phyloP scores from a whole-genome alignment of 352 stramenopile genomes.

The Pythium pectinolyticum region DNA sequence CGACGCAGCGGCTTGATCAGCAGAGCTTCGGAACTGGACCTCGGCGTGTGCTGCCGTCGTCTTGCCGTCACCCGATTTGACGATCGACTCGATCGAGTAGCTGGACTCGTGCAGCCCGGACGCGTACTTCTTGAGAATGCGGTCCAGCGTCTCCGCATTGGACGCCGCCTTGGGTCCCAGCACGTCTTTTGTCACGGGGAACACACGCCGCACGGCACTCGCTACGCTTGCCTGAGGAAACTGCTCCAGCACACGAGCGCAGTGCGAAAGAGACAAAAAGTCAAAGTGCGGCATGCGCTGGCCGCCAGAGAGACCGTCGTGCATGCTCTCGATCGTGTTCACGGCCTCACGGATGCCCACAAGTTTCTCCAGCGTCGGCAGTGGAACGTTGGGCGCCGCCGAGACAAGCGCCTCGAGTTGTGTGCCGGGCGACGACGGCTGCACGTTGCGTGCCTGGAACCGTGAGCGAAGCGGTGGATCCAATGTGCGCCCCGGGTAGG shows the following conservation, averaged over 20 bases:
- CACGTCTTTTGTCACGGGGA: slow-evolving; percentile 54
- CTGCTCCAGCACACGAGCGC: slow-evolving; percentile 44
- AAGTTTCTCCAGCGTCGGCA: slow-evolving; percentile 61
- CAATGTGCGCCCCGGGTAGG: slow-evolving; percentile 81
- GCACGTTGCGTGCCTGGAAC: slow-evolving; percentile 80
- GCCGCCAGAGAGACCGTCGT: slow-evolving; percentile 33
- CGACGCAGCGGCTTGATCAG: slow-evolving; percentile 4
- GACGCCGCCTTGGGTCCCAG: slow-evolving; percentile 39
- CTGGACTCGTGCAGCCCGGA: slow-evolving; percentile 26
- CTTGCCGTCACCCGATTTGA: slow-evolving; percentile 25
- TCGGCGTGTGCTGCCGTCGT: slow-evolving; percentile 18
- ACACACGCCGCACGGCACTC: slow-evolving; percentile 45
- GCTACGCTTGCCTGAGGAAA: slow-evolving; percentile 51
- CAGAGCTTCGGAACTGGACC: slow-evolving; percentile 13
- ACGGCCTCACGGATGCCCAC: slow-evolving; percentile 69
- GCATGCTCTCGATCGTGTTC: slow-evolving; percentile 67
- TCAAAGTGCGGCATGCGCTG: slow-evolving; percentile 77
- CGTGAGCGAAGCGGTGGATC: slow-evolving; percentile 86
- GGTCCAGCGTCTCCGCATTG: slow-evolving; percentile 52
- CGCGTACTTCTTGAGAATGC: slow-evolving; percentile 55
- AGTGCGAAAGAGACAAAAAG: slow-evolving; percentile 59
- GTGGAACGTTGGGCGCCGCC: slow-evolving; percentile 45
- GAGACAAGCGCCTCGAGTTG: slow-evolving; percentile 58
- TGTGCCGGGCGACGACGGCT: slow-evolving; percentile 58
- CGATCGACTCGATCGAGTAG: slow-evolving; percentile 42